Base-by-base conservation (phyloP, 768 basidiomycete species). In the Mycena capillaripes region DNA sequence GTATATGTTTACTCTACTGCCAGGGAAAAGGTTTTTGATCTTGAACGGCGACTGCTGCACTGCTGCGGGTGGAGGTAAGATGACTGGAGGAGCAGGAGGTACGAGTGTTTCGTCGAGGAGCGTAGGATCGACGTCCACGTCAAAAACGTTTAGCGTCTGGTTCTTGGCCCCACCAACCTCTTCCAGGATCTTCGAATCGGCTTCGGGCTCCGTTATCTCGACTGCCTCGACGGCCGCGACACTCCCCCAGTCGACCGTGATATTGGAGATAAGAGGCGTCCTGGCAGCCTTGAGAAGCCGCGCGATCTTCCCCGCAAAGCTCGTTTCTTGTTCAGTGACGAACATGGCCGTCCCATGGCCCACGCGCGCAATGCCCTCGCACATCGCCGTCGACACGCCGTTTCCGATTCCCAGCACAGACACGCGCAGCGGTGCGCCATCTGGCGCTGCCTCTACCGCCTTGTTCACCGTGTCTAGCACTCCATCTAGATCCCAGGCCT, bases 381-480 rank as follows among this genome's bases (percentile, higher is more conserved):
- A 86, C 73, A 85, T 78, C 0, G 80, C 83, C 5, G 81, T 84
- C 11, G 86, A 86, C 0, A 81, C 84, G 0, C 53, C 63, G 17
- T 75, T 34, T 21, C 88, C 88, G 14, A 89, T 85, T 1, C 87
- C 88, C 0, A 89, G 81, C 7, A 84, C 81, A 52, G 87, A 89
- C 6, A 87, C 76, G 2, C 87, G 85, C 6, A 85, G 32, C 14
- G 77, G 76, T 0, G 81, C 80, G 0, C 75, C 44, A 1, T 70
- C 44, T 9, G 76, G 61, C 14, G 82, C 75, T 17, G 36, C 62
- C 7, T 4, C 67, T 9, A 84, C 75, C 12, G 80, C 81, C 1
- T 58, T 50, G 4, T 76, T 21, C 30, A 71, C 66, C 14, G 56
- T 66, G 11, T 46, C 38, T 7, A 68, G 52, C 16, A 80, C 57